Evolutionary conservation across 1,139 yeast species (phyloP).

Genomic region (Williopsis jadinii): DNA sequence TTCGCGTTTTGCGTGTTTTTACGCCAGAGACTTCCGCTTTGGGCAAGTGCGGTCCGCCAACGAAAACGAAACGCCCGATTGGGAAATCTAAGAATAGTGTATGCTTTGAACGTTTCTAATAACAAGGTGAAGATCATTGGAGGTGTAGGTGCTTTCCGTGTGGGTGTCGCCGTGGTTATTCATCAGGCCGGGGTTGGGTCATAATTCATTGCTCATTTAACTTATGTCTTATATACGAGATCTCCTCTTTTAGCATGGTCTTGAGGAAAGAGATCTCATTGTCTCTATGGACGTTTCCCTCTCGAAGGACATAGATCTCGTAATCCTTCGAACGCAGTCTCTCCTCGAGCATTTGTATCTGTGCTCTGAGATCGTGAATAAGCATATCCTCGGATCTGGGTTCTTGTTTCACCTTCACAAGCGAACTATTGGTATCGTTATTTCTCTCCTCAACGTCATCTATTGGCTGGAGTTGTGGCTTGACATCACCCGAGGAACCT

Average conservation of each 20-base stretch:
- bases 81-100: too few relatives aligned
- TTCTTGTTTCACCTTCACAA: constrained; percentile 2
- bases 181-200: neutral
- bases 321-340: neutral
- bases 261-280: constrained; percentile 18
- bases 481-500: neutral
- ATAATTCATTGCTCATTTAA: constrained; percentile 7
- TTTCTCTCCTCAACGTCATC: too few relatives aligned
- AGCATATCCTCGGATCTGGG: neutral
- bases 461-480: too few relatives aligned
- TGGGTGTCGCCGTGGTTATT: too few relatives aligned
- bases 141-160: too few relatives aligned
- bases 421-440: too few relatives aligned
- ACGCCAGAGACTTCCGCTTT: too few relatives aligned
- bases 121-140: too few relatives aligned
- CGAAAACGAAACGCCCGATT: too few relatives aligned
- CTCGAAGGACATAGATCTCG: constrained; percentile 4
- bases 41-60: too few relatives aligned
- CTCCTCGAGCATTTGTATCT: constrained; percentile 3
- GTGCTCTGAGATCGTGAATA: constrained; percentile 1
- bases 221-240: constrained; percentile 16
- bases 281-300: constrained; percentile 10
- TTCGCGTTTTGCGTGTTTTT: too few relatives aligned
- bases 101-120: too few relatives aligned
- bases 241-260: constrained; percentile 19